phyloP scores from a whole-genome alignment of 495 filamentous ascomycete genomes.

The Filosporella fistucella region DNA sequence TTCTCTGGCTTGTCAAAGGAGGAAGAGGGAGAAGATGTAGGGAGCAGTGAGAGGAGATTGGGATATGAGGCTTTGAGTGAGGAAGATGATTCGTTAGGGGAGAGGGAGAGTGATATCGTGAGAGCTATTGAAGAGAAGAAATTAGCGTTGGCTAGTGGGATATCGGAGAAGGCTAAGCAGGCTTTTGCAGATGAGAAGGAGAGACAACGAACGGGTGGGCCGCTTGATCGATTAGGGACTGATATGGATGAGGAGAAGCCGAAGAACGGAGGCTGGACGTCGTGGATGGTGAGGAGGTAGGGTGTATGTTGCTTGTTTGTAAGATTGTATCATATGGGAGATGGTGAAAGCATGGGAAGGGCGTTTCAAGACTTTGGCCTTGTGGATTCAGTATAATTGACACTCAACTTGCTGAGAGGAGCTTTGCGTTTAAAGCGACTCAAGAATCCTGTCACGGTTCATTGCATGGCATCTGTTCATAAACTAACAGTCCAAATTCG shows the following conservation, averaged over 20 bases:
- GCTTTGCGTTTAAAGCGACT: no score
- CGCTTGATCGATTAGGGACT: conserved; percentile 39
- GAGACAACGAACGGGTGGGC: conserved; percentile 42
- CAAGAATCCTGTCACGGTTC: no score
- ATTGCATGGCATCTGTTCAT: no score
- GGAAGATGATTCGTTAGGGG: conserved; percentile 31
- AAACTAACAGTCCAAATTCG: no score
- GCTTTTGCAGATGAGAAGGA: conserved; percentile 47
- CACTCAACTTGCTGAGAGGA: no score
- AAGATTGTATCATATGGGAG: conserved; percentile 24
- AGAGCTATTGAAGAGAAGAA: conserved; percentile 31
- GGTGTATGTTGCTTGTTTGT: not conserved
- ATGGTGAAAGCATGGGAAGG: conserved; percentile 15
- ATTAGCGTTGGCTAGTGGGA: no score
- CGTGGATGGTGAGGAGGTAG: conserved; percentile 20
- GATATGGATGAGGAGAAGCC: conserved; percentile 11
- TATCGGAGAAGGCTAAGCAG: conserved; percentile 33
- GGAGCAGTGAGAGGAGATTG: conserved; percentile 28
- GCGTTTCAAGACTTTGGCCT: no score
- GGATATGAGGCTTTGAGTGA: conserved; percentile 30
- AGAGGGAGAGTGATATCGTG: conserved; percentile 33
- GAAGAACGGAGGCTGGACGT: conserved; percentile 21
- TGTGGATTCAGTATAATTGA: no score
- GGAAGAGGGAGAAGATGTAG: conserved; percentile 30
- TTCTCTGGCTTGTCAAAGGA: conserved; percentile 37